These are phyloP conservation scores for Kodamaea fungicola DNA, from an alignment of 1,139 yeast genomes.

Conservation along the genomic window DNA sequence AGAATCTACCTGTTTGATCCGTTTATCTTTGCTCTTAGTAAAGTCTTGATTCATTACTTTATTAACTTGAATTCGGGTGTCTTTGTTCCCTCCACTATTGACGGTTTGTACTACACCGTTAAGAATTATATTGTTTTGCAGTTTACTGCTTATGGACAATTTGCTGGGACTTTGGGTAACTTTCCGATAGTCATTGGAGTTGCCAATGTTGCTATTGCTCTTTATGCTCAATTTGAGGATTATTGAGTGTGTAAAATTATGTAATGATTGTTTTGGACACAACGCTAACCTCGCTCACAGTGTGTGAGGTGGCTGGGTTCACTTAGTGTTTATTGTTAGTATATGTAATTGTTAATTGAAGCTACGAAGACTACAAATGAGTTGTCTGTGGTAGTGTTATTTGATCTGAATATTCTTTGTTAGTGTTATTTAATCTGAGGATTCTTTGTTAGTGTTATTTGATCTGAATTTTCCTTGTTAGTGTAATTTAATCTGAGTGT, in stretches of 20 bases:
- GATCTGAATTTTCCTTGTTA: too few species aligned
- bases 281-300: too few species aligned
- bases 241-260: conserved; percentile 5
- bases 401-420: too few species aligned
- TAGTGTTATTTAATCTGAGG: too few species aligned
- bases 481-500: too few species aligned
- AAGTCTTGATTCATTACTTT: conserved; percentile 45
- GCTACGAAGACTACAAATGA: too few species aligned
- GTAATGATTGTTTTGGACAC: not conserved
- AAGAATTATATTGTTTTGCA: conserved; percentile 35
- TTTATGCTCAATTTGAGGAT: conserved; percentile 42
- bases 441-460: too few species aligned
- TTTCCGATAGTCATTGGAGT: conserved; percentile 48
- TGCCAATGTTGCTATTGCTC: conserved; percentile 47
- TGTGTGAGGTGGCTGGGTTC: too few species aligned
- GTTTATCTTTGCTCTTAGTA: conserved; percentile 51
- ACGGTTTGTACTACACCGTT: conserved; percentile 35
- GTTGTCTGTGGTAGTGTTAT: too few species aligned
- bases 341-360: conserved; percentile 2
- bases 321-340: too few species aligned
- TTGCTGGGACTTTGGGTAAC: conserved; percentile 38
- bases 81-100: conserved; percentile 15
- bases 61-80: conserved; percentile 30
- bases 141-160: conserved; percentile 36
- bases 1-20: conserved; percentile 54